Percentiles rank a stretch among this genome's conserved stretches.
phyloP scores from a whole-genome alignment of 306 rosid species.

The Lathyrus aphaca region DNA sequence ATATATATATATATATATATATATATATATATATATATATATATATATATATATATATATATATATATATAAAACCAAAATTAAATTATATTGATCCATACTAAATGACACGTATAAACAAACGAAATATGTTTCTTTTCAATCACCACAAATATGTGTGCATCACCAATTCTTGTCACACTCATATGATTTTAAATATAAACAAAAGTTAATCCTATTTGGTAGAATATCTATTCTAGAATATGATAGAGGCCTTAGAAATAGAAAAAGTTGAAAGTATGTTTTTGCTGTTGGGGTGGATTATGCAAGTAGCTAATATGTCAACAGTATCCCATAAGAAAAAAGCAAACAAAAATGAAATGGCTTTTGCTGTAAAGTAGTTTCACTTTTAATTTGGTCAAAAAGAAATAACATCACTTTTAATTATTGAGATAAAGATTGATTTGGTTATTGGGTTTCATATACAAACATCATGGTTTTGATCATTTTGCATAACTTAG shows the following conservation, averaged over 20 bases:
- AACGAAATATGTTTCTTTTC: no score
- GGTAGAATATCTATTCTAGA: not conserved
- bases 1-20: no score
- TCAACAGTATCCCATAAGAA: conserved; percentile 17
- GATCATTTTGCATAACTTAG: no score
- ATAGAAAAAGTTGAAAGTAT: not conserved
- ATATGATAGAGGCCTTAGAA: not conserved
- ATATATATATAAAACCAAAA: no score
- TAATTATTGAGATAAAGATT: conserved; percentile 27
- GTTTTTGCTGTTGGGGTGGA: conserved; percentile 25
- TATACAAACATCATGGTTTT: no score
- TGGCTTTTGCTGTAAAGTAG: conserved; percentile 6
- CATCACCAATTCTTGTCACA: no score
- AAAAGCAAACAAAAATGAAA: conserved; percentile 32
- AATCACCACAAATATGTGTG: not conserved
- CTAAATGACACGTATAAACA: no score
- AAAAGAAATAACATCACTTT: conserved; percentile 23
- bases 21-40: no score
- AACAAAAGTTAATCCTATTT: no score
- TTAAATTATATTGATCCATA: no score
- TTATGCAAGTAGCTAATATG: conserved; percentile 31
- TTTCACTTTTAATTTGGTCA: not conserved
- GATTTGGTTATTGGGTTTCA: not conserved
- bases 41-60: no score
- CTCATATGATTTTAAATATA: no score